A percentile compares a stretch with the other conserved stretches of the same genome.
phyloP scores from a whole-genome alignment of 2,329 filamentous ascomycete genomes.

The Calcarisporium arbuscula region DNA sequence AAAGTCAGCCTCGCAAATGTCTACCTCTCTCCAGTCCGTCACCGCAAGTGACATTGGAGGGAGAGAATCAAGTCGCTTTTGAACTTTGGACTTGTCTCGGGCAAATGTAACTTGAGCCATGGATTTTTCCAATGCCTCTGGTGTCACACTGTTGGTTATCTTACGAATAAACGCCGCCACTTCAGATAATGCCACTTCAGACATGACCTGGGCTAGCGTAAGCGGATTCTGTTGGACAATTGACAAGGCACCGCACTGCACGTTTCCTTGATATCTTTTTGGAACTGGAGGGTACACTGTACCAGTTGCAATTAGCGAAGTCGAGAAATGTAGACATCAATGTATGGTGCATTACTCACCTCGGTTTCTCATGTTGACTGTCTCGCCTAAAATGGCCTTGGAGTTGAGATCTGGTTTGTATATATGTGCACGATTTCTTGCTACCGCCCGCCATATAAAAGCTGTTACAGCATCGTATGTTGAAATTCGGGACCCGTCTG shows the following conservation, averaged over 20 bases:
- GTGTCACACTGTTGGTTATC: constrained; percentile 4
- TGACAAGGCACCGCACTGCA: constrained; percentile 3
- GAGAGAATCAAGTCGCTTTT: constrained; percentile 1
- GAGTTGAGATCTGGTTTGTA: not conserved
- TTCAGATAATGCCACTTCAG: constrained; percentile 2
- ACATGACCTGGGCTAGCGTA: constrained; percentile 3
- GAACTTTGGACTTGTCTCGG: constrained; percentile 1
- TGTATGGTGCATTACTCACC: no score
- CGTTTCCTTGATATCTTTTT: not conserved
- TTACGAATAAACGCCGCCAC: constrained; percentile 1
- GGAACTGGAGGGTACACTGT: not conserved
- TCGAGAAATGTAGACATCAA: no score
- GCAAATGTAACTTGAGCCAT: not conserved
- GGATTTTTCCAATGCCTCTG: constrained; percentile 3
- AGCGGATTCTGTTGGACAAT: not conserved
- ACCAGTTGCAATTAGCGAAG: no score
- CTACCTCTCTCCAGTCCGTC: constrained; percentile 2
- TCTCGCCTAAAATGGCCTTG: not conserved
- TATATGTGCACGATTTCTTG: not conserved
- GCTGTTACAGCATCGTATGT: constrained; percentile 5
- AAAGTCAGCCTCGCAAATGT: constrained; percentile 1
- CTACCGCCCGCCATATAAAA: constrained; percentile 3
- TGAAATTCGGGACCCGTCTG: constrained; percentile 3
- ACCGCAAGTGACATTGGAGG: constrained; percentile 2
- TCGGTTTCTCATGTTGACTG: constrained; percentile 3